Conservation (phyloP, 2,329 filamentous ascomycete species). For the Aciculosporium take region DNA sequence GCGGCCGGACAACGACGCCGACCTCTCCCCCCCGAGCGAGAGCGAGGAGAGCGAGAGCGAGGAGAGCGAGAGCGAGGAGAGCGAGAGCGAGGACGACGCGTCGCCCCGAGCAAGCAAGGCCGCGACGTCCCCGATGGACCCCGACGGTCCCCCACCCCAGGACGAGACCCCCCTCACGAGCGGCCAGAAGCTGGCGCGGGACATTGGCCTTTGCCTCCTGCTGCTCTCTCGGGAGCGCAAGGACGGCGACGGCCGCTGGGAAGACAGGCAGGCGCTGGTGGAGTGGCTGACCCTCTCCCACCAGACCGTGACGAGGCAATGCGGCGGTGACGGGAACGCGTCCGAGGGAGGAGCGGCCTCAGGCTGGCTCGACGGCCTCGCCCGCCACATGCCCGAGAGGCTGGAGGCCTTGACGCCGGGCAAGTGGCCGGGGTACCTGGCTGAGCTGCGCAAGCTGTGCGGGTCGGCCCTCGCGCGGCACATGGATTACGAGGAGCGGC, state of each 20-base stretch:
- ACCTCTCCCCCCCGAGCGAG: too few relatives aligned
- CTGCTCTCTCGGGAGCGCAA: not conserved
- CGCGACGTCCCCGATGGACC: not conserved
- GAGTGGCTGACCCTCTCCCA: slow-evolving; percentile 9
- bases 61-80: not conserved
- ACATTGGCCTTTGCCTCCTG: not conserved
- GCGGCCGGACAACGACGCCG: not conserved
- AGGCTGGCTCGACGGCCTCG: not conserved
- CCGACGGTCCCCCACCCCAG: not conserved
- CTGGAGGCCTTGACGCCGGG: not conserved
- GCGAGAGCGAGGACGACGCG: not conserved
- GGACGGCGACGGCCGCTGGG: not conserved
- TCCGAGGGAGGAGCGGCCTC: too few relatives aligned
- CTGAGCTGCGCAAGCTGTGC: slow-evolving; percentile 10
- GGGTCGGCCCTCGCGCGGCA: slow-evolving; percentile 5
- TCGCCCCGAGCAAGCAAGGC: not conserved
- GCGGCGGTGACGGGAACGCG: not conserved
- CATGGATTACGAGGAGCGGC: slow-evolving; percentile 11
- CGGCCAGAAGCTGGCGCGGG: not conserved
- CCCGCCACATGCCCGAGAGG: not conserved
- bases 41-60: not conserved
- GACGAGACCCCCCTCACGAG: not conserved
- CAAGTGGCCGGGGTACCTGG: slow-evolving; percentile 12
- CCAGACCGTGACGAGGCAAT: not conserved
- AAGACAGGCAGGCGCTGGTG: not conserved